A percentile compares a stretch with the other conserved stretches of the same genome.
Conservation (phyloP, 768 basidiomycete genomes). For the Suillus placidus region DNA sequence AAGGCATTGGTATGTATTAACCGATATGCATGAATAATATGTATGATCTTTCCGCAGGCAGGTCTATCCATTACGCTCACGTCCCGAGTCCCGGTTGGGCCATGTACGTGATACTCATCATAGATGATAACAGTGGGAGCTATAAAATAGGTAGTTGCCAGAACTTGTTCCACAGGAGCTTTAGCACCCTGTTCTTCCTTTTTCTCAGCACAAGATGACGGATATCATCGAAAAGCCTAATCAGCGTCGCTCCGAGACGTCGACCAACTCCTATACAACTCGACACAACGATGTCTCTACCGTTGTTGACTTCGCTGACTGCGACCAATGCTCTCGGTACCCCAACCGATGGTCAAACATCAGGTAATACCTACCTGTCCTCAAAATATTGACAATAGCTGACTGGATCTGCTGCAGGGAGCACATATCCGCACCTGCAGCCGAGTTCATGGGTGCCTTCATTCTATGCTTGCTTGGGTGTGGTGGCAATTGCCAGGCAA, state of each 20-base stretch:
- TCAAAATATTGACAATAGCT: background rate
- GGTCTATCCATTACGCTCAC: slow-evolving; percentile 12
- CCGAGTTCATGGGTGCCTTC: slow-evolving; percentile 56
- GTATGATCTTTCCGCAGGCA: background rate
- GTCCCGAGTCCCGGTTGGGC: slow-evolving; percentile 7
- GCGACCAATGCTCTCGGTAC: slow-evolving; percentile 39
- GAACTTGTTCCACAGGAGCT: background rate
- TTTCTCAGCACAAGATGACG: slow-evolving; percentile 23
- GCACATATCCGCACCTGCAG: slow-evolving; percentile 51
- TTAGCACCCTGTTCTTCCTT: background rate
- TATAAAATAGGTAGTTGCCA: slow-evolving; percentile 27
- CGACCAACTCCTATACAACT: slow-evolving; percentile 13
- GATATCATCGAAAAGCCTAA: slow-evolving; percentile 19
- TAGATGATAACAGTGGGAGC: background rate
- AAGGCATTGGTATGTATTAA: slow-evolving; percentile 3
- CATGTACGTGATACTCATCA: slow-evolving; percentile 5
- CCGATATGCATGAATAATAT: background rate
- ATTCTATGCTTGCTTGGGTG: slow-evolving; percentile 56
- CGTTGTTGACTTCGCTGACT: slow-evolving; percentile 26
- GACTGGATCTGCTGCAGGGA: slow-evolving; percentile 29
- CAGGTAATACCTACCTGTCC: slow-evolving; percentile 40
- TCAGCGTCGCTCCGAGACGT: slow-evolving; percentile 25
- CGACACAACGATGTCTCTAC: slow-evolving; percentile 14
- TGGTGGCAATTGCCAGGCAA: slow-evolving; percentile 55
- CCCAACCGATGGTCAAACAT: slow-evolving; percentile 53